Base-by-base conservation (phyloP, 108 stramenopile species). In the Nitzschia putrida region DNA sequence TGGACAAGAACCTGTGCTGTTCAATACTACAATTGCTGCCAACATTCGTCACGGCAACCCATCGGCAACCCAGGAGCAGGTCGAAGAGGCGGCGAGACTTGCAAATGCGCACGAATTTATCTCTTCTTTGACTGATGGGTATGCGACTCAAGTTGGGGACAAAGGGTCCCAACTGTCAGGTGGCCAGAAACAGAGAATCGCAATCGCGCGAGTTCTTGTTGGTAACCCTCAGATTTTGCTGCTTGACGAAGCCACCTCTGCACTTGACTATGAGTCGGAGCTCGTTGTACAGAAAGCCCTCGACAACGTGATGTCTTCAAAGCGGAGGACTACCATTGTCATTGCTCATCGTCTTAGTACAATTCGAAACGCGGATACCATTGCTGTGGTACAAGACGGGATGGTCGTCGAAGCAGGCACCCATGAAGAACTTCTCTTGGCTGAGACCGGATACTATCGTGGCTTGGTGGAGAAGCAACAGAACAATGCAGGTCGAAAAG, bases 341-440 rank as follows among this genome's bases (percentile, higher is more conserved):
- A 95, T 99, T 59, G 98, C 98, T 0, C 98, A 99, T 72, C 83
- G 98, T n/a, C 82, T 99, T 12, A 80, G 87, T n/a, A 99, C 98
- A 8, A 93, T 97, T 66, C 81, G 87, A 42, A 84, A 91, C 69
- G 96, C 97, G 1, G 94, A 98, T 68, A 74, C 87, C 37, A 99
- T 99, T 77, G 74, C 85, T 52, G 96, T 99, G 20, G 70, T 99
- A 25, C 63, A 80, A 47, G 80, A 82, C 18, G 97, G 97, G 1
- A 60, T 56, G 26, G 72, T 99, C 2, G 90, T 92, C n/a, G 97
- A 99, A 65, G 79, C 68, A 40, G 98, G 98, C 18, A 92, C 90
- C 0, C 98, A 99, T 67, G 90, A 92, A 6, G 86, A 90, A 65
- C 77, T 96, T 25, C 81, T 96, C 76, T 49, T 52, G 0, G 49